Percentiles rank a stretch among this genome's conserved stretches.
phyloP scores from a whole-genome alignment of 202 grass and related monocot genomes.

The Elaeis oleifera region DNA sequence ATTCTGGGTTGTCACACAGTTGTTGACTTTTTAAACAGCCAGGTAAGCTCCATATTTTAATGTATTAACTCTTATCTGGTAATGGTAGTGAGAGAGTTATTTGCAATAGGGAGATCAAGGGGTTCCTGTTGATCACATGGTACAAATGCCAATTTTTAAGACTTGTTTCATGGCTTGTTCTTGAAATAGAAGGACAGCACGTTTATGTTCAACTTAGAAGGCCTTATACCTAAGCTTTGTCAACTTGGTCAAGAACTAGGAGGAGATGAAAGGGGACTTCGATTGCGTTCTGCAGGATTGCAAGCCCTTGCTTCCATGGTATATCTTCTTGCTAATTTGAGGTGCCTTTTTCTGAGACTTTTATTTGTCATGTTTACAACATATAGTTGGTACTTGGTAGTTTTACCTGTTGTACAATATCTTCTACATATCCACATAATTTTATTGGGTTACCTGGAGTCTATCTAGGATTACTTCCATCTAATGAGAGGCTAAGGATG shows the following conservation, averaged over 20 bases:
- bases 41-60: conserved; percentile 33
- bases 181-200: conserved; percentile 64
- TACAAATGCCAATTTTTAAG: no score
- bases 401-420: background rate
- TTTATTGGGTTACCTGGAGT: no score
- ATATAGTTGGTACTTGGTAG: background rate
- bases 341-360: no score
- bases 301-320: conserved; percentile 94
- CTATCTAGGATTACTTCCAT: no score
- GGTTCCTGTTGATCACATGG: no score
- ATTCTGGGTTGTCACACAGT: conserved; percentile 67
- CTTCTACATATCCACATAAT: no score
- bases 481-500: no score
- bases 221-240: conserved; percentile 85
- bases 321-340: conserved; percentile 14
- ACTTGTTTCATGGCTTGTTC: conserved; percentile 10
- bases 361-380: background rate
- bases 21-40: conserved; percentile 72
- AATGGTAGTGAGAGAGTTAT: no score
- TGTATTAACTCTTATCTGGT: no score
- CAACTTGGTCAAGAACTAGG: conserved; percentile 63
- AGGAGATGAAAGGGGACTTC: conserved; percentile 60
- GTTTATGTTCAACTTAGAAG: conserved; percentile 95
- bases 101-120: no score
- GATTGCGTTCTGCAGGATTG: conserved; percentile 60